Conservation (phyloP, 106 monocot species). For the Xerophyta viscosa region DNA sequence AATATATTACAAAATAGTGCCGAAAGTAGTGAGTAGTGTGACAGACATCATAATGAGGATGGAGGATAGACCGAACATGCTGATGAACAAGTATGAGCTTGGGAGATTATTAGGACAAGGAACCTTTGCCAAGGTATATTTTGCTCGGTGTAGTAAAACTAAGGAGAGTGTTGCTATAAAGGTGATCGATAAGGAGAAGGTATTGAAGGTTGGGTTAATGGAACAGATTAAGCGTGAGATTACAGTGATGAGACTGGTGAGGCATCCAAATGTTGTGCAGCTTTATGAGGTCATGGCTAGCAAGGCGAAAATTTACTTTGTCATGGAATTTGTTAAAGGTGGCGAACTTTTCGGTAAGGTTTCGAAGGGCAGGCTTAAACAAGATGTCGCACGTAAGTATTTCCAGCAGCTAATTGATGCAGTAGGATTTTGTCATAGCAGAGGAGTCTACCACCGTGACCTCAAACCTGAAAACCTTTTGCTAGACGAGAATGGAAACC, state of each 20-base stretch:
- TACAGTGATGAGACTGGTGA: slow-evolving; percentile 41
- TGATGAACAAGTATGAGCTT: slow-evolving; percentile 50
- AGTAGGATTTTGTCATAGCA: slow-evolving; percentile 46
- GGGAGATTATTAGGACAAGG: slow-evolving; percentile 63
- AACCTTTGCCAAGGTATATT: slow-evolving; percentile 60
- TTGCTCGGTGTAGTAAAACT: slow-evolving; percentile 31
- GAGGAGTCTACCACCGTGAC: slow-evolving; percentile 66
- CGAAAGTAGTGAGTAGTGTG: background rate
- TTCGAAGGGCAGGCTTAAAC: slow-evolving; percentile 37
- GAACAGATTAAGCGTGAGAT: slow-evolving; percentile 70
- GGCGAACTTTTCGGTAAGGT: slow-evolving; percentile 62
- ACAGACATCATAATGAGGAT: slow-evolving; percentile 10
- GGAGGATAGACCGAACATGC: slow-evolving; percentile 29
- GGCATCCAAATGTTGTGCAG: slow-evolving; percentile 51
- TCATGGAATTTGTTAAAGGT: slow-evolving; percentile 55
- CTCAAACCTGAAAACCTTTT: slow-evolving; percentile 58
- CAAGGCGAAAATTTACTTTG: slow-evolving; percentile 51
- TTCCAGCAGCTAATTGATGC: slow-evolving; percentile 53
- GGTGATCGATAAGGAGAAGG: slow-evolving; percentile 52
- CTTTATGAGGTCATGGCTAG: slow-evolving; percentile 70
- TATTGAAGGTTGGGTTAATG: slow-evolving; percentile 34
- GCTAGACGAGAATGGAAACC: slow-evolving; percentile 46
- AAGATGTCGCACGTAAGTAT: slow-evolving; percentile 35
- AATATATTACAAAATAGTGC: background rate
- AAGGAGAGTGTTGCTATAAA: slow-evolving; percentile 58